Percentiles rank a stretch among this genome's conserved stretches.
These are phyloP conservation scores for Coniochaeta sp. DNA, from an alignment of 2,329 filamentous ascomycete species.

Conservation along the genomic window DNA sequence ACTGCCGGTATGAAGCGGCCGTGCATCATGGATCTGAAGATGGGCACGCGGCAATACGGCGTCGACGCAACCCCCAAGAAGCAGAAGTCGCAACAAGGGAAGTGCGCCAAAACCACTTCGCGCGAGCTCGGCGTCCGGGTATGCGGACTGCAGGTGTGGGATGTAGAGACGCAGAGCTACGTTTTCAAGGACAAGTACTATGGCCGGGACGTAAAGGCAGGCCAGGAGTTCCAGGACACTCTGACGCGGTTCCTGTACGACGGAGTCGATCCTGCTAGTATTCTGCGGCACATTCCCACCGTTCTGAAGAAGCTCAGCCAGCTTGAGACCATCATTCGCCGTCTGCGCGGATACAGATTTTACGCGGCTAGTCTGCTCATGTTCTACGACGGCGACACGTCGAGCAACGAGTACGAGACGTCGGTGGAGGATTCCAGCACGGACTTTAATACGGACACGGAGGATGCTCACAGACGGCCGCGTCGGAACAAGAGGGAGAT, in stretches of 20 bases:
- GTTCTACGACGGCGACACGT: conserved; percentile 84
- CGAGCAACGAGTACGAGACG: conserved; percentile 45
- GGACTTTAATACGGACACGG: conserved; percentile 50
- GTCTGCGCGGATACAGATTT: conserved; percentile 80
- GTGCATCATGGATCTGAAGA: conserved; percentile 96
- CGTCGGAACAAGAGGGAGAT: conserved; percentile 55
- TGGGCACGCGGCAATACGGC: conserved; percentile 96
- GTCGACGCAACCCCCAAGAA: conserved; percentile 90
- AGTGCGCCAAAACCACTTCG: conserved; percentile 89
- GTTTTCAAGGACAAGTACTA: conserved; percentile 99
- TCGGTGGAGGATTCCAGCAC: conserved; percentile 50
- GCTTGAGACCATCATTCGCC: conserved; percentile 75
- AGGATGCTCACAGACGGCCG: conserved; percentile 37
- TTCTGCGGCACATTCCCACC: conserved; percentile 78
- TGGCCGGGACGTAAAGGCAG: conserved; percentile 79
- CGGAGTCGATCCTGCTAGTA: conserved; percentile 71
- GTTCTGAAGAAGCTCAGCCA: conserved; percentile 78
- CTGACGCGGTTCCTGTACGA: conserved; percentile 88
- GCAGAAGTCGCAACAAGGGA: conserved; percentile 83
- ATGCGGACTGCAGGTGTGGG: conserved; percentile 95
- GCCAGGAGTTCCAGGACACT: conserved; percentile 80
- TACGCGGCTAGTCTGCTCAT: conserved; percentile 93
- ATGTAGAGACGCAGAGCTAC: conserved; percentile 73
- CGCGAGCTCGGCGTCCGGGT: conserved; percentile 85
- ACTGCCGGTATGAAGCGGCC: conserved; percentile 95